A percentile compares a stretch with the other conserved stretches of the same genome.
These are phyloP conservation scores for Basidiobolus heterosporus DNA, from an alignment of 371 early-diverging fungal genomes.

Conservation along the genomic window DNA sequence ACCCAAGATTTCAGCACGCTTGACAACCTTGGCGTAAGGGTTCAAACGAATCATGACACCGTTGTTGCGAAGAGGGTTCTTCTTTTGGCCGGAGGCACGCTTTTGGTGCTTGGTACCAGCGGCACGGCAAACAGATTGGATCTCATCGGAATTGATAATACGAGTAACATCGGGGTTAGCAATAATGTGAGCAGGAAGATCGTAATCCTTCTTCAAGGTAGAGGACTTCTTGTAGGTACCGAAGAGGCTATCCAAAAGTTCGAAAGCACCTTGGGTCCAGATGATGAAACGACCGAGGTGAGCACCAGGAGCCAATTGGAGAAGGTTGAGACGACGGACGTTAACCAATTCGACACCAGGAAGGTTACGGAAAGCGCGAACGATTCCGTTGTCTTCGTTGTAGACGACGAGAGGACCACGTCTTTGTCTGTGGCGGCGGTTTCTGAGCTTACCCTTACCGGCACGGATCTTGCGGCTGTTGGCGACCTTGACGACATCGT, in stretches of 20 bases:
- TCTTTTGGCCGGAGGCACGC: conserved; percentile 86
- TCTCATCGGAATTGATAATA: conserved; percentile 94
- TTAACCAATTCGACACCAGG: conserved; percentile 94
- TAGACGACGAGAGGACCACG: conserved; percentile 97
- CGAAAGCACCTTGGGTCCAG: conserved; percentile 97
- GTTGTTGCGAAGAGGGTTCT: conserved; percentile 93
- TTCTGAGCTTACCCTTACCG: conserved; percentile 98
- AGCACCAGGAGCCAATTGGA: conserved; percentile 99
- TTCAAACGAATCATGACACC: conserved; percentile 87
- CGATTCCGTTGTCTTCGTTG: conserved; percentile 87
- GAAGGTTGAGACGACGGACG: conserved; percentile 89
- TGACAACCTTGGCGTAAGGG: conserved; percentile 85
- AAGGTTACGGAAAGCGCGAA: conserved; percentile 97
- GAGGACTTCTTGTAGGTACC: conserved; percentile 75
- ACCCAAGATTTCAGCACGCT: conserved; percentile 60
- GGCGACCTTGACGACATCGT: conserved; percentile 94
- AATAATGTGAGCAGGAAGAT: conserved; percentile 76
- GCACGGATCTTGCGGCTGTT: conserved; percentile 94
- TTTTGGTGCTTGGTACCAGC: conserved; percentile 64
- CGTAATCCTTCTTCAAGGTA: conserved; percentile 85
- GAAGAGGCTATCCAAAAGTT: conserved; percentile 85
- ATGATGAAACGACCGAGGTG: conserved; percentile 98
- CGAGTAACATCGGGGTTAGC: conserved; percentile 90
- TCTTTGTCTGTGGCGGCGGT: conserved; percentile 96
- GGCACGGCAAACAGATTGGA: conserved; percentile 86